phyloP scores from a whole-genome alignment of 495 filamentous ascomycete genomes.

The Aspergillus saccharolyticus region DNA sequence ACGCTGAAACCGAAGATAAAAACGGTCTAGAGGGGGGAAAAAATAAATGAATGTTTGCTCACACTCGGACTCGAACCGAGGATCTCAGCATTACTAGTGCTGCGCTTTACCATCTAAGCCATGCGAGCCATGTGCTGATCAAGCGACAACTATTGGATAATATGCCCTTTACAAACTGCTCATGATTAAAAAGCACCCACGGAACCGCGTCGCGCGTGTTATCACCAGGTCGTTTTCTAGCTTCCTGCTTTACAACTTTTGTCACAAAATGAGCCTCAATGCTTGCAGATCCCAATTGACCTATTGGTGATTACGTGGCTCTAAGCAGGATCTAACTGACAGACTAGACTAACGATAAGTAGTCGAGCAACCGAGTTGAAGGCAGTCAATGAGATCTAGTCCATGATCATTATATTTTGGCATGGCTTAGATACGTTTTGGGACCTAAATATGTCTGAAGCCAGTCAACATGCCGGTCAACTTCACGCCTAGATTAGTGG shows the following conservation, averaged over 20 bases:
- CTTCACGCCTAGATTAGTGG: conserved; percentile 20
- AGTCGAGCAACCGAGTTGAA: background rate
- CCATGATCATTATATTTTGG: background rate
- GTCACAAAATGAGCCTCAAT: background rate
- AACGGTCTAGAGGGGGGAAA: background rate
- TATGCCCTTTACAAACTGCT: too few relatives aligned
- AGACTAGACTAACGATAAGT: background rate
- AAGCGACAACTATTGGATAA: background rate
- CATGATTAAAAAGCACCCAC: background rate
- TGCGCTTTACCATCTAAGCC: background rate
- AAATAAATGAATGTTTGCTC: background rate
- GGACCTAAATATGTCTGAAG: background rate
- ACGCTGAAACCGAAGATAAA: too few relatives aligned
- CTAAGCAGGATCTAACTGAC: background rate
- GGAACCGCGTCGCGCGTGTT: background rate
- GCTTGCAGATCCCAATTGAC: background rate
- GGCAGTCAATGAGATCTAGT: background rate
- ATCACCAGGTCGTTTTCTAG: background rate
- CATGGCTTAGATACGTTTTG: background rate
- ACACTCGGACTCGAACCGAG: background rate
- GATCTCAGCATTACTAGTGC: background rate
- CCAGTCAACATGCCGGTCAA: conserved; percentile 1
- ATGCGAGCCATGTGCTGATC: background rate
- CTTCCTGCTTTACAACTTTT: background rate
- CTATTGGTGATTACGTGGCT: background rate